A percentile compares a stretch with the other conserved stretches of the same genome.
Conservation (phyloP, 495 filamentous ascomycete species). For the Penicillium macrosclerotiorum region DNA sequence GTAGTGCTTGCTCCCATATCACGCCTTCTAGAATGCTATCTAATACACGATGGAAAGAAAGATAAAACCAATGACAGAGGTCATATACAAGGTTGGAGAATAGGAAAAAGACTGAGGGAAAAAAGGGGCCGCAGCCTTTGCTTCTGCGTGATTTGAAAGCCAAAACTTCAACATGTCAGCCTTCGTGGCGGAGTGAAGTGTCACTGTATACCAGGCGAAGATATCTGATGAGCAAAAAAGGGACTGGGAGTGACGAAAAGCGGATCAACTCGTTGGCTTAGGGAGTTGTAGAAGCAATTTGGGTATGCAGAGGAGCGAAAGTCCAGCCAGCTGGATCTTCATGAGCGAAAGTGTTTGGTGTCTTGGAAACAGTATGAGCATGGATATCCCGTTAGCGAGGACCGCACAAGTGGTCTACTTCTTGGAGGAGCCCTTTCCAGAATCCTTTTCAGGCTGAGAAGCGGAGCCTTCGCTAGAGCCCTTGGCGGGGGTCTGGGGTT, state of each 20-base stretch:
- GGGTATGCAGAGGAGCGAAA: background rate
- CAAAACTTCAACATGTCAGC: background rate
- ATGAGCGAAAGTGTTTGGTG: background rate
- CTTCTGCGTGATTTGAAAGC: background rate
- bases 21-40: slow-evolving; percentile 13
- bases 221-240: background rate
- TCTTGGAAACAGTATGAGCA: background rate
- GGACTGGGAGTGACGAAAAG: background rate
- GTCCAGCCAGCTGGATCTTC: slow-evolving; percentile 3
- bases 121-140: background rate
- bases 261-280: background rate
- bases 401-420: background rate
- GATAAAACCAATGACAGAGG: slow-evolving; percentile 2
- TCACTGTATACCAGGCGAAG: too few relatives aligned
- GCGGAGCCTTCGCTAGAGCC: slow-evolving; percentile 4
- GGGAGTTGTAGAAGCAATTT: background rate
- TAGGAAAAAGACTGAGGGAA: too few relatives aligned
- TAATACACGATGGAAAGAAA: slow-evolving; percentile 10
- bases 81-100: slow-evolving; percentile 13
- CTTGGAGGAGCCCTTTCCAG: slow-evolving; percentile 18
- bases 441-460: too few relatives aligned
- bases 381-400: background rate
- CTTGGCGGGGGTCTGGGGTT: slow-evolving; percentile 1
- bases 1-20: background rate
- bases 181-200: too few relatives aligned